Base-by-base conservation (phyloP, 805 yeast genomes). In the Brettanomyces sp. region DNA sequence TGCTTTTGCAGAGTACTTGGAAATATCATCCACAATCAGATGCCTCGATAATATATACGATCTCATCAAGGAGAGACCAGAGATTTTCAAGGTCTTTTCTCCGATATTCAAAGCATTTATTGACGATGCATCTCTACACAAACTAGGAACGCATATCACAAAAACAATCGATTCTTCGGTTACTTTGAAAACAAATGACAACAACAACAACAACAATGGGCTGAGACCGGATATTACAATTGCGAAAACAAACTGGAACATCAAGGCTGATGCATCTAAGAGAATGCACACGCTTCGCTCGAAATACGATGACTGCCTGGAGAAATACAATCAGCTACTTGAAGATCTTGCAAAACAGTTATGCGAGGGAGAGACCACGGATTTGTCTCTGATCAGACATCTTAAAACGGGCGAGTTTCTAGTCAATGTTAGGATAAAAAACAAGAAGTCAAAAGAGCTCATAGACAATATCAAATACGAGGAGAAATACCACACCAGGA, bases 61-160 rank as follows among this genome's bases (percentile, higher is more conserved):
- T 8, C 49, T 62, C 28, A 46, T 51, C 2, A 46, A 49, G 3
- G 41, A 49, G 3, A 18, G 48, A 9, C 11, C 38, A 3, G 46
- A 52, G 39, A 24, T 56, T 4, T 33, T 30, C 11, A 43, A 46
- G 18, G 33, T 53, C 11, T 22, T 62, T 1, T 22, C 42, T 4
- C 56, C 60, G 0, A 21, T 62, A 3, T 62, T 62, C 45, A 44
- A 43, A 12, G 48, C 50, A 1, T 51, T 63, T 25, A 40, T 28
- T 3, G 37, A 46, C 4, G 39, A 51, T 3, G 45, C 46, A 3
- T 43, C 47, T 14, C 21, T 63, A 1, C 40, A 53, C 21, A 46
- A 44, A 11, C 42, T 62, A n/a, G 52, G 64, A 3, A 56, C 56
- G 4, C 59, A 61, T 9, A 58, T 77, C 1, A 50, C 52, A 11